phyloP scores from a whole-genome alignment of 257 asterid genomes.

The Nicotiana attenuata region DNA sequence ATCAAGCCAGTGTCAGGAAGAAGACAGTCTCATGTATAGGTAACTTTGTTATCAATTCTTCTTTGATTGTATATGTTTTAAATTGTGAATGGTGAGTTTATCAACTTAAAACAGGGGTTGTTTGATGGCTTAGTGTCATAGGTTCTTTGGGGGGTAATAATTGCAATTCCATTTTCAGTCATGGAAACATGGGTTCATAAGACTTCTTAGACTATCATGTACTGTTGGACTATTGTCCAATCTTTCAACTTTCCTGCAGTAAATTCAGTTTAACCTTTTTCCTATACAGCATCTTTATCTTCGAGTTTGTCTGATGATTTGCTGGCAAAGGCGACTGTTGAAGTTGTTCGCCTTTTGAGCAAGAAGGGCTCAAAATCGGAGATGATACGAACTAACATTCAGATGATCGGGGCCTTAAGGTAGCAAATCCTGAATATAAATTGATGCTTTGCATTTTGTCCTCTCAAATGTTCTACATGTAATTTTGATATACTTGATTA shows the following conservation, averaged over 20 bases:
- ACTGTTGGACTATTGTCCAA: neutral
- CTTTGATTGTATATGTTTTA: neutral
- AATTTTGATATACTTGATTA: neutral
- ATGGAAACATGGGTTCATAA: neutral
- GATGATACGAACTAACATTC: slow-evolving; percentile 87
- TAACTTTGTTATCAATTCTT: slow-evolving; percentile 25
- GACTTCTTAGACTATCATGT: neutral
- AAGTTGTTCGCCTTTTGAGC: slow-evolving; percentile 66
- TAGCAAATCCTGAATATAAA: slow-evolving; percentile 17
- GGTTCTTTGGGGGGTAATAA: neutral
- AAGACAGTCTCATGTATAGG: slow-evolving; percentile 95
- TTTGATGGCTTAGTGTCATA: neutral
- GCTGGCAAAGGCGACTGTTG: slow-evolving; percentile 84
- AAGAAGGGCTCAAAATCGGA: slow-evolving; percentile 67
- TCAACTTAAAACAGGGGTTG: slow-evolving; percentile 3
- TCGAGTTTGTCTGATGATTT: slow-evolving; percentile 97
- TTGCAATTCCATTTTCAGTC: neutral
- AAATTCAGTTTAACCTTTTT: slow-evolving; percentile 6
- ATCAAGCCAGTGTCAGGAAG: slow-evolving; percentile 97
- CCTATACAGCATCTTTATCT: slow-evolving; percentile 77
- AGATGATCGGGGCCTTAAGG: slow-evolving; percentile 99
- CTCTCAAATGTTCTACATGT: neutral
- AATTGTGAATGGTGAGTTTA: neutral
- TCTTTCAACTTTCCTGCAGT: neutral
- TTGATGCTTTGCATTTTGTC: slow-evolving; percentile 6